Percentiles rank a stretch among this genome's conserved stretches.
Evolutionary conservation across 805 yeast genomes (phyloP).

Genomic region (Kodamaea nitidulidarum): DNA sequence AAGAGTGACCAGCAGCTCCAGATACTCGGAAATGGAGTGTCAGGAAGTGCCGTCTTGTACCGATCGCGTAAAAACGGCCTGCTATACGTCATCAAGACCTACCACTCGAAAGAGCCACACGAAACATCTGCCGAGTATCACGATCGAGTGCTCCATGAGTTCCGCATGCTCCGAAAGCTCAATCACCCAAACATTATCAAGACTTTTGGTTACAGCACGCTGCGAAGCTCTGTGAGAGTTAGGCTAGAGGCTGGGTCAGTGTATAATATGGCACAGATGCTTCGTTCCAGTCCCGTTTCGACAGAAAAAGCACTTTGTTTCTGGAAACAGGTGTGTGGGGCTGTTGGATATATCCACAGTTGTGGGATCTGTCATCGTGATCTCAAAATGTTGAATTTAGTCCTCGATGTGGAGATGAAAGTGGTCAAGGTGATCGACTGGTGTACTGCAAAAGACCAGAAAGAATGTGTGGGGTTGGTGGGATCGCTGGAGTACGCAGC

Average conservation of each 20-base stretch:
- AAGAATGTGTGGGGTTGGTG: constrained; percentile 39
- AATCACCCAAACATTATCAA: constrained; percentile 33
- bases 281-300: constrained; percentile 6
- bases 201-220: constrained; percentile 25
- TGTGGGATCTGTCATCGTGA: constrained; percentile 45
- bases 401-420: constrained; percentile 24
- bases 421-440: constrained; percentile 45
- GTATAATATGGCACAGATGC: constrained; percentile 14
- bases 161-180: constrained; percentile 22
- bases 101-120: constrained; percentile 34
- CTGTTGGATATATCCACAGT: constrained; percentile 36
- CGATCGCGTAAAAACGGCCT: constrained; percentile 1
- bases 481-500: constrained; percentile 46
- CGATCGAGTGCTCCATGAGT: constrained; percentile 37
- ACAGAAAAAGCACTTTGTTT: constrained; percentile 22
- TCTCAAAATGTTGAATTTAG: constrained; percentile 45
- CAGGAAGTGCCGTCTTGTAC: constrained; percentile 32
- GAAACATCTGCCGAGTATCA: constrained; percentile 40
- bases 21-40: constrained; percentile 19
- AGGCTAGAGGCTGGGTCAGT: constrained; percentile 31
- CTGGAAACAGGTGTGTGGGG: constrained; percentile 41
- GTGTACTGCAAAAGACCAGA: constrained; percentile 19
- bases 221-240: constrained; percentile 21
- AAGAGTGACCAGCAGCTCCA: constrained; percentile 1
- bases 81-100: constrained; percentile 43